Base-by-base conservation (phyloP, 305 asterid species). In the Ilex paraguariensis region DNA sequence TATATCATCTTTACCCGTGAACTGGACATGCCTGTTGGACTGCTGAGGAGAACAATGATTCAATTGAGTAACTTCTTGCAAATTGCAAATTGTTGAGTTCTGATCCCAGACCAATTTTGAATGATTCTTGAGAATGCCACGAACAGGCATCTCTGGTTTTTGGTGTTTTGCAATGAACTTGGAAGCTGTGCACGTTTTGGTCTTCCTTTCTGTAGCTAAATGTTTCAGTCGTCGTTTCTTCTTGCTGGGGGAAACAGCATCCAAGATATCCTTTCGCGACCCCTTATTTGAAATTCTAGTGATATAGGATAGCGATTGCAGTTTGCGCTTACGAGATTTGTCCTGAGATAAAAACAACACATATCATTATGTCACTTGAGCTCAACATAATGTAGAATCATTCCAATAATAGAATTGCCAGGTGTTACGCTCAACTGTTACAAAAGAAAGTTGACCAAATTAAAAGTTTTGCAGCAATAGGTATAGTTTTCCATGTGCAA, bases 261-360 rank as follows among this genome's bases (percentile, higher is more conserved):
- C 78, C 46, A 30, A 15, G 16, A 54, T 55, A 39, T 56, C 70
- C 60, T 66, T 56, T 59, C 49, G 75, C 3, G 46, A 65, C 16
- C 69, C 77, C 70, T 68, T 78, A 59, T 72, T 73, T 42, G 70
- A 56, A 51, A 51, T 71, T 75, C 66, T 56, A n/a, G 32, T 45
- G 16, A 66, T 66, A 65, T 59, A 57, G 14, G 64, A 81, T 63
- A 77, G 77, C 71, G 70, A 65, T 61, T 56, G 85, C 65, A 56
- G 68, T 69, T 71, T 80, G 70, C 54, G 64, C 73, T 70, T 69
- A 39, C 57, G 45, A 63, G 33, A 33, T 50, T 75, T 83, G 33
- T 73, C 90, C 95, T 85, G 85, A 71, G 66, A 77, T 15, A 30
- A 40, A 63, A 71, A 16, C 36, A 57, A 33, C 42, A 59, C 45